Evolutionary conservation across 345 rosid species (phyloP).

Genomic region (Bruguiera sexangula): DNA sequence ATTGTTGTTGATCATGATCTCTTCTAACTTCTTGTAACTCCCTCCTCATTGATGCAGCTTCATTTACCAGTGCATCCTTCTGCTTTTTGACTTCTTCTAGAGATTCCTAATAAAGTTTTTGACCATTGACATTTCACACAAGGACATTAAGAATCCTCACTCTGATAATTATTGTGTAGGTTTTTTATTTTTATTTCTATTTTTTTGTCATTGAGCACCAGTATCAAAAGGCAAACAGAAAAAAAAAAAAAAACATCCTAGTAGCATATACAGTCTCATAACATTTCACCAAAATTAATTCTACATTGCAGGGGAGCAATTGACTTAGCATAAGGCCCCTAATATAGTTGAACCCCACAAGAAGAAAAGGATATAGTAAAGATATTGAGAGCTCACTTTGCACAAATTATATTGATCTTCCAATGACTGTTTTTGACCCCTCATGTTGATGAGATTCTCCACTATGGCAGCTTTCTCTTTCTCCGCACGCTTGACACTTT

Average conservation of each 20-base stretch:
- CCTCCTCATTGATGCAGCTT: slow-evolving; percentile 58
- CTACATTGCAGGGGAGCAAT: neutral
- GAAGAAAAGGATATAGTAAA: slow-evolving; percentile 4
- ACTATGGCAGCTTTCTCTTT: slow-evolving; percentile 74
- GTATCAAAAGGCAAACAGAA: too few species aligned
- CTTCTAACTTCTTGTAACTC: slow-evolving; percentile 66
- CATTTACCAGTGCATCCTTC: slow-evolving; percentile 59
- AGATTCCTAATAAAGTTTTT: slow-evolving; percentile 49
- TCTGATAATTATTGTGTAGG: too few species aligned
- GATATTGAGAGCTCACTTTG: slow-evolving; percentile 47
- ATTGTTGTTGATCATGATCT: slow-evolving; percentile 61
- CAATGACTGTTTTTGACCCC: slow-evolving; percentile 70
- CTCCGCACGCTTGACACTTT: slow-evolving; percentile 72
- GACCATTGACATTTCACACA: slow-evolving; percentile 7
- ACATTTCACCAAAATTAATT: neutral
- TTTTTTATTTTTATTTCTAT: too few species aligned
- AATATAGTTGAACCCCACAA: neutral
- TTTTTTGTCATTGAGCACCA: too few species aligned
- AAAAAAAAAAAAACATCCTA: too few species aligned
- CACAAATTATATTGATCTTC: slow-evolving; percentile 70
- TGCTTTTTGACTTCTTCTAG: slow-evolving; percentile 70
- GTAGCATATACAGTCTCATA: too few species aligned
- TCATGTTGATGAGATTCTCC: slow-evolving; percentile 66
- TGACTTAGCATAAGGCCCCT: neutral
- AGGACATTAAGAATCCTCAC: neutral